phyloP scores from a whole-genome alignment of 2,329 filamentous ascomycete genomes.

The Colletotrichum ledebouriae region DNA sequence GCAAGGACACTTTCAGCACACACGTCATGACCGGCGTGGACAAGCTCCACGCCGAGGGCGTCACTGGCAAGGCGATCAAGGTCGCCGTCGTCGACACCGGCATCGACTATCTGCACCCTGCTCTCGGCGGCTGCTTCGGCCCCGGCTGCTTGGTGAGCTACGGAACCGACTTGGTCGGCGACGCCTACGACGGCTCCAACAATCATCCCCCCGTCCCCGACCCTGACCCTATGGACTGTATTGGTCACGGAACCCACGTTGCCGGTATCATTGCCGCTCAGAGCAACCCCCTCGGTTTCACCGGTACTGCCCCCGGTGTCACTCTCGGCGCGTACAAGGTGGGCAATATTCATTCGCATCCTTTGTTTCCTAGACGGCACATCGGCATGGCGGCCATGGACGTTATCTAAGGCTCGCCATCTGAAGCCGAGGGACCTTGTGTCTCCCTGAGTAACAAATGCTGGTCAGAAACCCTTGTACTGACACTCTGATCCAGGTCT shows the following conservation, averaged over 20 bases:
- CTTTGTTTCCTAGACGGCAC: not conserved
- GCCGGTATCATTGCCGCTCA: slow-evolving; percentile 74
- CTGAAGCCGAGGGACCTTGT: too few relatives aligned
- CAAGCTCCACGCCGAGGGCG: slow-evolving; percentile 62
- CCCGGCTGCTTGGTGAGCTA: slow-evolving; percentile 68
- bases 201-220: slow-evolving; percentile 60
- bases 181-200: slow-evolving; percentile 59
- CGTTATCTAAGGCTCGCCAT: not conserved
- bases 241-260: slow-evolving; percentile 73
- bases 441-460: too few relatives aligned
- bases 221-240: slow-evolving; percentile 67
- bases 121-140: slow-evolving; percentile 75
- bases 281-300: slow-evolving; percentile 65
- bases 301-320: slow-evolving; percentile 69
- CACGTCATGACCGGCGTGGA: slow-evolving; percentile 70
- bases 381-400: not conserved
- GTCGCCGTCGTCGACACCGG: slow-evolving; percentile 68
- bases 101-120: slow-evolving; percentile 73
- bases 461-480: not conserved
- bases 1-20: slow-evolving; percentile 55
- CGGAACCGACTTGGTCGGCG: slow-evolving; percentile 71
- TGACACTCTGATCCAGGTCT: slow-evolving; percentile 53
- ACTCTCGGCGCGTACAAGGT: slow-evolving; percentile 66
- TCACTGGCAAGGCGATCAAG: slow-evolving; percentile 65
- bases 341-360: not conserved